Evolutionary conservation across 2,329 filamentous ascomycete species (phyloP).

Genomic region (Davidsoniella virescens): DNA sequence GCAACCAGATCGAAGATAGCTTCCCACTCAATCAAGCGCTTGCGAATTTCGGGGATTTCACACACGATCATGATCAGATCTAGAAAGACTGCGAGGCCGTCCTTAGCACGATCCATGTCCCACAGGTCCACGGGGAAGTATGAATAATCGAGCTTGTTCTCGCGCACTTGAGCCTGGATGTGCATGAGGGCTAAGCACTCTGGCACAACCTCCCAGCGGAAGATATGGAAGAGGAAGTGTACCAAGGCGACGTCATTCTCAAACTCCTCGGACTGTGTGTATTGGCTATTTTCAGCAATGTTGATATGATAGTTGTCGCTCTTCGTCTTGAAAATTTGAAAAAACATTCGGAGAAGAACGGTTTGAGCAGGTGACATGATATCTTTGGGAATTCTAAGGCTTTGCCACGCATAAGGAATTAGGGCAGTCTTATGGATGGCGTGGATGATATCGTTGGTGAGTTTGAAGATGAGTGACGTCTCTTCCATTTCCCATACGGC

Average conservation of each 20-base stretch:
- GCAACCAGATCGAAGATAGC: constrained; percentile 77
- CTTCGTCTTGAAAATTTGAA: constrained; percentile 11
- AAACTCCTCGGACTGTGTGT: constrained; percentile 11
- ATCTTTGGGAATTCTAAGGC: constrained; percentile 81
- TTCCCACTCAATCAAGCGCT: constrained; percentile 81
- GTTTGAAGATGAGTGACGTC: constrained; percentile 86
- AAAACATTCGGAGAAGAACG: constrained; percentile 71
- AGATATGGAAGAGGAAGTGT: constrained; percentile 84
- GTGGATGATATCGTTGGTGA: constrained; percentile 91
- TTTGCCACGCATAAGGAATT: constrained; percentile 83
- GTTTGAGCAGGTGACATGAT: constrained; percentile 93
- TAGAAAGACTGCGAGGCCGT: constrained; percentile 84
- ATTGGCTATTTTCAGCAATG: constrained; percentile 6
- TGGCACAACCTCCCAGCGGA: constrained; percentile 80
- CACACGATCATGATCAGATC: constrained; percentile 85
- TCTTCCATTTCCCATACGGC: constrained; percentile 94
- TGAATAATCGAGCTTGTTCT: constrained; percentile 55
- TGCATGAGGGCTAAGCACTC: constrained; percentile 92
- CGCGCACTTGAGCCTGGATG: constrained; percentile 76
- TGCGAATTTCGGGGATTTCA: constrained; percentile 68
- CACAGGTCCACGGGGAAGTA: constrained; percentile 91
- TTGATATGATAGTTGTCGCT: constrained; percentile 5
- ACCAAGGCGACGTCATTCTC: constrained; percentile 26
- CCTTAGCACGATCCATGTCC: constrained; percentile 96
- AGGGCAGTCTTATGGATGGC: constrained; percentile 78